Evolutionary conservation across 495 filamentous ascomycete genomes (phyloP), one percentile per base, ranked within the genome.

Genomic region (Chaetomium tenue): DNA sequence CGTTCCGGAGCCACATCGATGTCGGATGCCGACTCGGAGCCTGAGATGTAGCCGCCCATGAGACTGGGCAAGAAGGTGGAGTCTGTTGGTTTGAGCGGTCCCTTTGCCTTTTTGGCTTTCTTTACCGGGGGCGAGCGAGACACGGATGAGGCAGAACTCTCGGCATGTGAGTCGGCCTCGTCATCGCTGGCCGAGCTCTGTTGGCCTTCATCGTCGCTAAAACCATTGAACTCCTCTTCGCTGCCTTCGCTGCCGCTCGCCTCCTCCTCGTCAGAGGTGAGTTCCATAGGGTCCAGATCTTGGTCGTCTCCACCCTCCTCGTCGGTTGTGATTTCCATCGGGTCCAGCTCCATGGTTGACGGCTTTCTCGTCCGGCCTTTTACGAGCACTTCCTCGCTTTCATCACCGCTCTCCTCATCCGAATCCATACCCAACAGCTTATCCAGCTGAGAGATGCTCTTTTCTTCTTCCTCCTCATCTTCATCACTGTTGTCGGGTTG

Each of bases 1-100:
- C 80, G 76, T 8, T 73, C 63, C 6, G 79, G 79, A 11, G 72
- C 74, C 20, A 77, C 70, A 57, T 83, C 83, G 16, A 84, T 70
- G 58, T 88, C 87, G 2, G 84, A 79, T 15, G 78, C 71, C 5
- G 81, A 81, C 66, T 93, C 92, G 4, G 91, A 93, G 67, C 92
- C 94, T 20, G 93, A 97, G 76, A 89, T 89, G 78, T 98, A 98
- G 52, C 92, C 93, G 20, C 89, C 89, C 83, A 93, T 89, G 3
- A 98, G 82, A 7, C 90, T 88, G 2, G 94, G 95, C 4, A 98
- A 83, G 81, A 97, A 97, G 2, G 86, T 89, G 9, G 87, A 88
- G 60, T 79, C 83, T 48, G 69, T 69, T 13, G 71, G 13, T 57
- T 69, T 74, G 37, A 67, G 57, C 16, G 61, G 59, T 6, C 65